phyloP scores from a whole-genome alignment of 768 basidiomycete species.

The Boletellus ananas region DNA sequence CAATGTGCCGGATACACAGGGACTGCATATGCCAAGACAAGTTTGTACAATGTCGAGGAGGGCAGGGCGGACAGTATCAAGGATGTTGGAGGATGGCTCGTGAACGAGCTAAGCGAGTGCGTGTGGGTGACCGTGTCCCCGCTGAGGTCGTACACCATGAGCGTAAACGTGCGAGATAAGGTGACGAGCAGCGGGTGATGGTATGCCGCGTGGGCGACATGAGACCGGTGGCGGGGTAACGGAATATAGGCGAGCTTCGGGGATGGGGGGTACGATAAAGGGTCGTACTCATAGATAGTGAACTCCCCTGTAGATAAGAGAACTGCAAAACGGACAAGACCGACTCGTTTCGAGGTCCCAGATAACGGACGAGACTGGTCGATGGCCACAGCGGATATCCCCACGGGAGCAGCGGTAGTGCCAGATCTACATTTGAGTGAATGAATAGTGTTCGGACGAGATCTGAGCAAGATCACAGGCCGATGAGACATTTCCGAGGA shows the following conservation, averaged over 20 bases:
- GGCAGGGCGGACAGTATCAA: conserved; percentile 66
- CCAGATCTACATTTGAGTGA: conserved; percentile 44
- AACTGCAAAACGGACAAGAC: conserved; percentile 45
- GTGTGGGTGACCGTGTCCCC: conserved; percentile 47
- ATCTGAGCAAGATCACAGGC: conserved; percentile 21
- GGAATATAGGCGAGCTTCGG: conserved; percentile 49
- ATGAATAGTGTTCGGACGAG: conserved; percentile 28
- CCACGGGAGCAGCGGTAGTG: conserved; percentile 26
- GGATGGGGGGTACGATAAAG: conserved; percentile 39
- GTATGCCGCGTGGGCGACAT: conserved; percentile 65
- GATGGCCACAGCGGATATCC: conserved; percentile 63
- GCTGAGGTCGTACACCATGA: conserved; percentile 71
- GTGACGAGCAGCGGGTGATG: conserved; percentile 76
- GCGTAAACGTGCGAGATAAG: conserved; percentile 60
- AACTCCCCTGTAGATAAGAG: conserved; percentile 74
- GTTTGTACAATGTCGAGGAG: conserved; percentile 57
- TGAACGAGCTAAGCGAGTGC: conserved; percentile 72
- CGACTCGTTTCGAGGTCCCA: conserved; percentile 24
- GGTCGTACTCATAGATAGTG: conserved; percentile 51
- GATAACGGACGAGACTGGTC: conserved; percentile 66
- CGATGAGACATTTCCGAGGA: conserved; percentile 35
- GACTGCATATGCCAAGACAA: conserved; percentile 69
- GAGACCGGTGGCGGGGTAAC: conserved; percentile 36
- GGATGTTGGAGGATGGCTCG: conserved; percentile 75
- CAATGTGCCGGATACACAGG: conserved; percentile 82